Evolutionary conservation across 2,329 filamentous ascomycete species (phyloP).

Genomic region (Botryotinia convoluta): DNA sequence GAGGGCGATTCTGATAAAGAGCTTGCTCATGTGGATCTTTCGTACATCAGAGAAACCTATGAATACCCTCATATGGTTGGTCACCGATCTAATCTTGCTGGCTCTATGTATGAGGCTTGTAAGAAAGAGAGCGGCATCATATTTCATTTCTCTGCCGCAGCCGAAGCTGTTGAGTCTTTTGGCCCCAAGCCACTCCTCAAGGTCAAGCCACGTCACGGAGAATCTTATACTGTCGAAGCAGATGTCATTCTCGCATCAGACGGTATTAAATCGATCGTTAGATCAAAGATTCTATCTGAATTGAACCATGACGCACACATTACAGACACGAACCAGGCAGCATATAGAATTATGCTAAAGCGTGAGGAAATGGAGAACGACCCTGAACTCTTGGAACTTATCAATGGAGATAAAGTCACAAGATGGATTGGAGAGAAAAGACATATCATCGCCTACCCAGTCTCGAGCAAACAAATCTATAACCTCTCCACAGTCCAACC

Average conservation of each 20-base stretch:
- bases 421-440: conserved; percentile 74
- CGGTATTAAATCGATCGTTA: conserved; percentile 53
- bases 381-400: conserved; percentile 55
- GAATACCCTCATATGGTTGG: conserved; percentile 63
- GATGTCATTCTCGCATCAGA: conserved; percentile 55
- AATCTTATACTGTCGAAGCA: conserved; percentile 48
- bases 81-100: conserved; percentile 70
- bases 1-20: conserved; percentile 68
- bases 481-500: conserved; percentile 63
- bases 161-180: conserved; percentile 57
- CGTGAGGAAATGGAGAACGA: conserved; percentile 65
- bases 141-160: conserved; percentile 64
- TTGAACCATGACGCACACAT: conserved; percentile 48
- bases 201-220: conserved; percentile 54
- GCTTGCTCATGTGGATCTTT: conserved; percentile 67
- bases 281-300: conserved; percentile 53
- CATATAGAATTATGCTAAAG: conserved; percentile 75
- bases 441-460: conserved; percentile 77
- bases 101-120: conserved; percentile 69
- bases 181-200: conserved; percentile 58
- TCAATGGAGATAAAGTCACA: conserved; percentile 64
- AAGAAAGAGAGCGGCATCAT: conserved; percentile 58
- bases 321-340: conserved; percentile 70
- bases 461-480: conserved; percentile 63
- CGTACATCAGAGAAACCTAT: conserved; percentile 64